Conservation (phyloP, 768 basidiomycete genomes). For the Amanita rimosa region DNA sequence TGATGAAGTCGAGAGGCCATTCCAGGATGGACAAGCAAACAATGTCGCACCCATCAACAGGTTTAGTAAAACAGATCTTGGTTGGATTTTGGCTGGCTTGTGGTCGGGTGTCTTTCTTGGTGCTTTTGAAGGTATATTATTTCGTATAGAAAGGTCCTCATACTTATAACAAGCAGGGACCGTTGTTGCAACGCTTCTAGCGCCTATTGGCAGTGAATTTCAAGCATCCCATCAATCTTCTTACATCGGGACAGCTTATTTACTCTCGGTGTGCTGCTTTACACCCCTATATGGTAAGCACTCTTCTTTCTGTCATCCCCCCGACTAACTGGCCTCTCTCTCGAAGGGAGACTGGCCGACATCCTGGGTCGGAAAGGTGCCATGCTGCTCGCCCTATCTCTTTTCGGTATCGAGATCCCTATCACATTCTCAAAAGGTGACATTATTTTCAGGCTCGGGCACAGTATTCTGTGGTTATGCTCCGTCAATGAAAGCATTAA, state of each 20-base stretch:
- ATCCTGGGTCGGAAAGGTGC: constrained; percentile 80
- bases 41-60: constrained; percentile 24
- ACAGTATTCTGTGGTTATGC: constrained; percentile 83
- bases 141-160: constrained; percentile 4
- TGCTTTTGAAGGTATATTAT: constrained; percentile 64
- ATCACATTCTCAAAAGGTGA: constrained; percentile 4
- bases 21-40: background rate
- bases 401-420: constrained; percentile 56
- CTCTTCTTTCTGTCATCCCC: background rate
- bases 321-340: constrained; percentile 9
- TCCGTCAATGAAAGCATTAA: constrained; percentile 73
- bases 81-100: constrained; percentile 65
- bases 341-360: constrained; percentile 68
- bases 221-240: constrained; percentile 69
- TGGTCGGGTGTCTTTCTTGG: constrained; percentile 81
- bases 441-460: constrained; percentile 46
- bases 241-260: constrained; percentile 83
- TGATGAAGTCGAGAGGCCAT: constrained; percentile 19
- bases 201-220: constrained; percentile 81
- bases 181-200: constrained; percentile 76
- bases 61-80: constrained; percentile 40
- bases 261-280: constrained; percentile 84
- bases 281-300: constrained; percentile 75
- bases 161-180: constrained; percentile 39
- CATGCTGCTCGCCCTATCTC: constrained; percentile 70